Conservation (phyloP, 2,329 filamentous ascomycete species). For the Coniochaeta ligniaria region DNA sequence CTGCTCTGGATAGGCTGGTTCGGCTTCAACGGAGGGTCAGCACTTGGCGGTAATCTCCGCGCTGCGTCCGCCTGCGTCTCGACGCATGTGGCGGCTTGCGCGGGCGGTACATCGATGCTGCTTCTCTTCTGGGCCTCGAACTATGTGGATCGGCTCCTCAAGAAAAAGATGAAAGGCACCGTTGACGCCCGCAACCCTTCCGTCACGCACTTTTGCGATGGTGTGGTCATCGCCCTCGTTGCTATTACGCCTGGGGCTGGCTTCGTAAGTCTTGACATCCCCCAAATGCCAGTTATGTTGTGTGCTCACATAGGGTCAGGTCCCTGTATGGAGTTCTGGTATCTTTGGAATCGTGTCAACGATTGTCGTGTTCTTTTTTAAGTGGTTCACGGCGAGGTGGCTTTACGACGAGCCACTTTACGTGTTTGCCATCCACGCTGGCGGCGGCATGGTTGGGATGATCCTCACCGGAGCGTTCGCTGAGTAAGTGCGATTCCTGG, state of each 20-base stretch:
- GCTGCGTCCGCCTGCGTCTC: slow-evolving; percentile 10
- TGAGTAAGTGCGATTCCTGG: slow-evolving; percentile 4
- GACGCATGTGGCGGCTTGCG: slow-evolving; percentile 10
- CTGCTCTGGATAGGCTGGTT: slow-evolving; percentile 40
- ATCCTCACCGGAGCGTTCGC: slow-evolving; percentile 53
- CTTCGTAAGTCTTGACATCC: slow-evolving; percentile 6
- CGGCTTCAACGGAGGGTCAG: slow-evolving; percentile 18
- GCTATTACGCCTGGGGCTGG: slow-evolving; percentile 11
- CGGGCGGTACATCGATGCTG: slow-evolving; percentile 7
- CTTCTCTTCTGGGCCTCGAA: not conserved
- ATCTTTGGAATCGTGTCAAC: slow-evolving; percentile 9
- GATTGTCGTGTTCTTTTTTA: slow-evolving; percentile 7
- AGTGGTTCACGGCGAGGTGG: slow-evolving; percentile 5
- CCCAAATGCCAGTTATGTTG: not conserved
- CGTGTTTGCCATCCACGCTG: slow-evolving; percentile 52
- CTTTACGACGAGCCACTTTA: slow-evolving; percentile 32
- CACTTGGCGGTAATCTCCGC: slow-evolving; percentile 9
- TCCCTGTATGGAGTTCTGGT: slow-evolving; percentile 8
- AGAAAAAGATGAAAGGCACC: slow-evolving; percentile 3
- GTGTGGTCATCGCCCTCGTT: slow-evolving; percentile 10
- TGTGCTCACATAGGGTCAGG: not conserved
- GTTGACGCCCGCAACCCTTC: slow-evolving; percentile 4
- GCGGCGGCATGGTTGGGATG: slow-evolving; percentile 49
- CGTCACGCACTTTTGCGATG: slow-evolving; percentile 10
- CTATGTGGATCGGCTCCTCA: slow-evolving; percentile 5